Evolutionary conservation across 176 grass and related monocot genomes (phyloP).

Genomic region (Poa annua): DNA sequence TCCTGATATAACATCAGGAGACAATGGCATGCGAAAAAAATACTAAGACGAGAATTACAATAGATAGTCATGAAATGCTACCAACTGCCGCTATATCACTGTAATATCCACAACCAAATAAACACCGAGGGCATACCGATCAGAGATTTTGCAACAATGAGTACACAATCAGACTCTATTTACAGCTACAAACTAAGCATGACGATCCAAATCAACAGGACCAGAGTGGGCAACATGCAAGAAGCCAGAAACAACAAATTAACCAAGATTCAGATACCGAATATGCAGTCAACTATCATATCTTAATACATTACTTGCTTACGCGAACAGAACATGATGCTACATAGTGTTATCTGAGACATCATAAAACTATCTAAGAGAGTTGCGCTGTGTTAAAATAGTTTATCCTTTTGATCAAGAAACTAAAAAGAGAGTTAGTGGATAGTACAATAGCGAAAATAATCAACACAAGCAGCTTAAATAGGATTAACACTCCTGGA

Average conservation of each 20-base stretch:
- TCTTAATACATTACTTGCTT: not conserved
- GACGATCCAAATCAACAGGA: not conserved
- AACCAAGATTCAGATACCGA: conserved; percentile 20
- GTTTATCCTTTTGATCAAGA: conserved; percentile 17
- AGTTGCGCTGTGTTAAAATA: conserved; percentile 5
- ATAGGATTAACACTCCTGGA: not conserved
- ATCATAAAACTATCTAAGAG: not conserved
- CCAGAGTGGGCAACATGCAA: conserved; percentile 4
- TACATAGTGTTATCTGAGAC: conserved; percentile 17
- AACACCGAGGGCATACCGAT: conserved; percentile 8
- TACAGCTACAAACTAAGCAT: conserved; percentile 22
- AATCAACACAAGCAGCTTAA: not conserved
- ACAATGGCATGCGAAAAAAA: conserved; percentile 26
- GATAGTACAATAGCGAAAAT: not conserved
- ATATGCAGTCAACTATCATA: conserved; percentile 13
- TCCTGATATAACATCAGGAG: conserved; percentile 11
- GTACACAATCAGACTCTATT: not conserved
- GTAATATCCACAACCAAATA: not conserved
- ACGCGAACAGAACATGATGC: not conserved
- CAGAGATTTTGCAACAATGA: conserved; percentile 22
- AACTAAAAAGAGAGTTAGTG: conserved; percentile 2
- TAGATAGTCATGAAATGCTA: conserved; percentile 4
- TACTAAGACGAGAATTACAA: not conserved
- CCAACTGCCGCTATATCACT: not conserved
- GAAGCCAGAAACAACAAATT: not conserved